phyloP scores from a whole-genome alignment of 805 yeast genomes.

The Candida takata region DNA sequence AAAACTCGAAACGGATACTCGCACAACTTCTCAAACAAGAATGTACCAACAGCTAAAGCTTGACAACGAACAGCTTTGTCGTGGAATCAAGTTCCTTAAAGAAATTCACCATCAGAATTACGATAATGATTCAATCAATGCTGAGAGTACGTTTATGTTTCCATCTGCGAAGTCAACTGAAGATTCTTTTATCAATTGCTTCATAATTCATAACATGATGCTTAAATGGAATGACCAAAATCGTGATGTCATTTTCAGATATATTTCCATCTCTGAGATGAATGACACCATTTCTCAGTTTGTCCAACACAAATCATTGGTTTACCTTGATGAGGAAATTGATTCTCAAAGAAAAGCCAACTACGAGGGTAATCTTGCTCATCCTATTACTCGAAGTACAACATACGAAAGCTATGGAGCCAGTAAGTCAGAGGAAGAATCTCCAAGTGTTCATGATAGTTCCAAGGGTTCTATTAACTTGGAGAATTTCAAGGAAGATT shows the following conservation, averaged over 20 bases:
- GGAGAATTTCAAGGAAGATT: conserved; percentile 44
- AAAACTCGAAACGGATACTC: conserved; percentile 22
- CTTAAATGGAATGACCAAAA: conserved; percentile 72
- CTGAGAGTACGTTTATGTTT: neutral
- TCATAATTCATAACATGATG: conserved; percentile 63
- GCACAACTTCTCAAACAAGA: conserved; percentile 11
- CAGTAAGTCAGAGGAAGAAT: conserved; percentile 5
- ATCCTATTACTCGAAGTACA: conserved; percentile 14
- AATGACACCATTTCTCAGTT: conserved; percentile 38
- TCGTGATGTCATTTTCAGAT: conserved; percentile 57
- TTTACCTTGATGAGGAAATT: conserved; percentile 44
- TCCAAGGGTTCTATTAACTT: conserved; percentile 26
- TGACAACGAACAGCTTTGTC: conserved; percentile 18
- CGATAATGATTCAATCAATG: conserved; percentile 3
- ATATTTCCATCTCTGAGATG: conserved; percentile 42
- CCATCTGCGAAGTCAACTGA: conserved; percentile 10
- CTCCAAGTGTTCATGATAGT: conserved; percentile 8
- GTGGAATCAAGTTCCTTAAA: conserved; percentile 16
- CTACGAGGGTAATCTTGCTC: conserved; percentile 8
- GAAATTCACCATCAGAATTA: conserved; percentile 9
- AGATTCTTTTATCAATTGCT: conserved; percentile 42
- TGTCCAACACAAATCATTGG: conserved; percentile 41
- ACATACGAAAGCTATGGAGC: conserved; percentile 13
- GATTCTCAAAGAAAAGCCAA: conserved; percentile 25
- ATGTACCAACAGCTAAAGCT: conserved; percentile 14